A percentile compares a stretch with the other conserved stretches of the same genome.
Evolutionary conservation across 2,329 filamentous ascomycete species (phyloP).

Genomic region (Aureobasidium leucospermi): DNA sequence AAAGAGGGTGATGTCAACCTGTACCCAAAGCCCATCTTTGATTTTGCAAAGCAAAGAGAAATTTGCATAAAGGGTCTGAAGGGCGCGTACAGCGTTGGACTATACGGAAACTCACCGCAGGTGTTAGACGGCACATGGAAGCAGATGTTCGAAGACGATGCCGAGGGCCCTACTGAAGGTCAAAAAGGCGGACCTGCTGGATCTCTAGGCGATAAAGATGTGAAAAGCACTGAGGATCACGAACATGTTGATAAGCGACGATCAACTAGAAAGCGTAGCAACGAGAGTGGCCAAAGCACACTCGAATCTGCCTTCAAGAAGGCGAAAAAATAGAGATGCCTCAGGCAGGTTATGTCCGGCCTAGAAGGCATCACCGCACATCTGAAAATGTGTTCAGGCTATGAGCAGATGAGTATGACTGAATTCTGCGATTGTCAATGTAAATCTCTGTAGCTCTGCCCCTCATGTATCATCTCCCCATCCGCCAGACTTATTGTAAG

Average conservation of each 20-base stretch:
- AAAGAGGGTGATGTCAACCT: constrained; percentile 36
- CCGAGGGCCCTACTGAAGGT: constrained; percentile 39
- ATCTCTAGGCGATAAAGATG: constrained; percentile 23
- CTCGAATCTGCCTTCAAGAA: constrained; percentile 27
- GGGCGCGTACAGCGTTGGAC: constrained; percentile 56
- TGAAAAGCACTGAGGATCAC: neutral
- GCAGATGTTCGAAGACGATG: constrained; percentile 39
- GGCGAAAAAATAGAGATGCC: constrained; percentile 17
- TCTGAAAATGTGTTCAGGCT: too few relatives aligned
- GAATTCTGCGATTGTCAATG: too few relatives aligned
- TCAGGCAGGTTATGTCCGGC: too few relatives aligned
- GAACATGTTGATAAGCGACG: neutral
- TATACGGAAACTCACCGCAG: constrained; percentile 56
- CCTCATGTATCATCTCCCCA: too few relatives aligned
- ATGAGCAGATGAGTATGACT: too few relatives aligned
- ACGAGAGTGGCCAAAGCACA: constrained; percentile 27
- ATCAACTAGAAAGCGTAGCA: constrained; percentile 16
- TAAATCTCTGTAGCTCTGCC: too few relatives aligned
- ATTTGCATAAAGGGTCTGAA: constrained; percentile 63
- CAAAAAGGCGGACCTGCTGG: constrained; percentile 33
- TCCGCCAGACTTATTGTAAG: too few relatives aligned
- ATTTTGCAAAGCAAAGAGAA: constrained; percentile 57
- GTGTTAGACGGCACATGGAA: constrained; percentile 56
- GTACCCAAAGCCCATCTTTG: constrained; percentile 73
- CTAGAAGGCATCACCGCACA: too few relatives aligned